Percentiles rank a stretch among this genome's conserved stretches.
Evolutionary conservation across 495 filamentous ascomycete species (phyloP).

Genomic region (Hypoxylon lienhwacheense): DNA sequence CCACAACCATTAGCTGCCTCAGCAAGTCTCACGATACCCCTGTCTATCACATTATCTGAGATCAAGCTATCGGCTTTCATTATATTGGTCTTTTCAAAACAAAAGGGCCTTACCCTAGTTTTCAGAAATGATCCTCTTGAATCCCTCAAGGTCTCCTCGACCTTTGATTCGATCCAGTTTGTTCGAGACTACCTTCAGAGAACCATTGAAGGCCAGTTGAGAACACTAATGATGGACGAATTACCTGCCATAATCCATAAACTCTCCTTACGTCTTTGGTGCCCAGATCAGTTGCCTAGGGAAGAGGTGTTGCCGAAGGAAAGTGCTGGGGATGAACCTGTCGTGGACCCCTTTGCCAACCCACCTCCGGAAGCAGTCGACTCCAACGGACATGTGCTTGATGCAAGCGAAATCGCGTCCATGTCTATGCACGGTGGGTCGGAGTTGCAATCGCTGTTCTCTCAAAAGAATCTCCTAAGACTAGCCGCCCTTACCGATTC

Average conservation of each 20-base stretch:
- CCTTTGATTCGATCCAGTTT: slow-evolving; percentile 98
- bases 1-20: slow-evolving; percentile 90
- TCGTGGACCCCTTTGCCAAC: slow-evolving; percentile 76
- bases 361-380: slow-evolving; percentile 79
- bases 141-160: slow-evolving; percentile 96
- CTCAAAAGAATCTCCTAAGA: slow-evolving; percentile 82
- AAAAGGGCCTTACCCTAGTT: slow-evolving; percentile 93
- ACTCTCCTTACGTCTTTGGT: slow-evolving; percentile 86
- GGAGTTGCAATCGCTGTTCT: slow-evolving; percentile 82
- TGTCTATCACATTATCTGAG: slow-evolving; percentile 94
- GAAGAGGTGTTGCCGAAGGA: slow-evolving; percentile 54
- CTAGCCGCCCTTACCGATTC: slow-evolving; percentile 76
- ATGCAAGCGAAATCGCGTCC: slow-evolving; percentile 70
- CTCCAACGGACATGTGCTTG: slow-evolving; percentile 71
- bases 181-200: slow-evolving; percentile 95
- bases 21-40: slow-evolving; percentile 89
- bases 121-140: slow-evolving; percentile 98
- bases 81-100: slow-evolving; percentile 93
- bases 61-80: slow-evolving; percentile 98
- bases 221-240: slow-evolving; percentile 95
- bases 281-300: slow-evolving; percentile 74
- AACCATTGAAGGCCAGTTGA: slow-evolving; percentile 92
- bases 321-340: slow-evolving; percentile 49
- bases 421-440: slow-evolving; percentile 73
- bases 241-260: slow-evolving; percentile 94